Evolutionary conservation across 2,329 filamentous ascomycete species (phyloP).

Genomic region (Ilyonectria destructans): DNA sequence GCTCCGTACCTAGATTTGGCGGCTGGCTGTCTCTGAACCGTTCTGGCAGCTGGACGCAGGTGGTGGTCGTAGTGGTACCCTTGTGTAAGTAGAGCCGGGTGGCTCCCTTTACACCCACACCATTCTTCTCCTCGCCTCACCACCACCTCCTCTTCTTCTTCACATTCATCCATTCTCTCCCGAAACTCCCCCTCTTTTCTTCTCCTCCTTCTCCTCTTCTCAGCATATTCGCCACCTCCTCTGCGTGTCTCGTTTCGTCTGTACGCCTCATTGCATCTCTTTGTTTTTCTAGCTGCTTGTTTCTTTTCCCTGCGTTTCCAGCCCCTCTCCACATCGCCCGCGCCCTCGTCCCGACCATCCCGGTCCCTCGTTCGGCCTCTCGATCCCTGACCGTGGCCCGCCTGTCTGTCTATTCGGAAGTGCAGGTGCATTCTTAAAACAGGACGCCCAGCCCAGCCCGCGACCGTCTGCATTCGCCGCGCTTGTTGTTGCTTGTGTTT

Average conservation of each 20-base stretch:
- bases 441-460: conserved; percentile 15
- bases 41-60: background rate
- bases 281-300: conserved; percentile 28
- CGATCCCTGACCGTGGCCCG: conserved; percentile 23
- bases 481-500: conserved; percentile 25
- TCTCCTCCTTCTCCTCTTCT: conserved; percentile 24
- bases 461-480: conserved; percentile 16
- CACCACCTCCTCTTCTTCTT: conserved; percentile 33
- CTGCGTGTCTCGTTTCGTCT: conserved; percentile 14
- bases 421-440: conserved; percentile 26
- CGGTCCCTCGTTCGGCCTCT: conserved; percentile 9
- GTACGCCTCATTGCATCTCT: conserved; percentile 1
- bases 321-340: conserved; percentile 11
- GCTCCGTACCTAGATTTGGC: background rate
- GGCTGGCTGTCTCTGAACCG: conserved; percentile 8
- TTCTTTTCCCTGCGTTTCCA: conserved; percentile 21
- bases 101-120: conserved; percentile 33
- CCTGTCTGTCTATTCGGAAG: conserved; percentile 16
- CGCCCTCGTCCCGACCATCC: conserved; percentile 29
- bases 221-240: conserved; percentile 24
- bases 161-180: conserved; percentile 28
- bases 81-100: conserved; percentile 24
- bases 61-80: background rate
- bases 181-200: conserved; percentile 13
- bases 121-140: conserved; percentile 31